Evolutionary conservation across 148 eudicot species (phyloP).

Genomic region (Silene conica): DNA sequence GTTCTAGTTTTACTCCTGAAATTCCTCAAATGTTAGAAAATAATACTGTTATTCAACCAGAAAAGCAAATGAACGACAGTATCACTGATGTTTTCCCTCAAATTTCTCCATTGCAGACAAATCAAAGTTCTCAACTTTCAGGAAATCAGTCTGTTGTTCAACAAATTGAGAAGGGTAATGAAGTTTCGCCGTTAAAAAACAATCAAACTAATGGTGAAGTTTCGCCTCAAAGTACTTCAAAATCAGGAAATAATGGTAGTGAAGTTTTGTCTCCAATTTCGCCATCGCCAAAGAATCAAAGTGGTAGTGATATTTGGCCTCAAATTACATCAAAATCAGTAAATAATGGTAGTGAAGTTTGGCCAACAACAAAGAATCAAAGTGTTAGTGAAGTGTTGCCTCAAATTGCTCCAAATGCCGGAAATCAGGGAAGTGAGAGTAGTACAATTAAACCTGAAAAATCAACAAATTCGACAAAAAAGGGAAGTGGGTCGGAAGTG

Average conservation of each 20-base stretch:
- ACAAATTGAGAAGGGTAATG: background rate
- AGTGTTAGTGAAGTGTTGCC: background rate
- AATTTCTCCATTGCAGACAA: background rate
- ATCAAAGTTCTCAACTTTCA: background rate
- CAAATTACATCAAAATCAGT: slow-evolving; percentile 5
- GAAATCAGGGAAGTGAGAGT: no score
- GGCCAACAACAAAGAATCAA: background rate
- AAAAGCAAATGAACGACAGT: background rate
- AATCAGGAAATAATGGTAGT: background rate
- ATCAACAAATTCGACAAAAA: slow-evolving; percentile 11
- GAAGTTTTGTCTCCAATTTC: background rate
- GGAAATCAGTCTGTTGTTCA: background rate
- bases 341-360: slow-evolving; percentile 3
- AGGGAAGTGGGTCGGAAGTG: slow-evolving; percentile 18
- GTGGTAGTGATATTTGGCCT: background rate
- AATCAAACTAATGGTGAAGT: slow-evolving; percentile 18
- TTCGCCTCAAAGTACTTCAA: slow-evolving; percentile 8
- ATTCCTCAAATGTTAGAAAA: background rate
- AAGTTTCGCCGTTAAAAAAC: background rate
- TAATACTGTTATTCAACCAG: background rate
- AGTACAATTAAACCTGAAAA: background rate
- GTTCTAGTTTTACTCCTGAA: background rate
- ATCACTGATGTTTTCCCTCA: background rate
- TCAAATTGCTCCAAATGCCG: background rate
- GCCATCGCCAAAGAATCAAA: slow-evolving; percentile 5